phyloP scores from a whole-genome alignment of 2,329 filamentous ascomycete genomes.

The Paracoccidioides brasiliensis region DNA sequence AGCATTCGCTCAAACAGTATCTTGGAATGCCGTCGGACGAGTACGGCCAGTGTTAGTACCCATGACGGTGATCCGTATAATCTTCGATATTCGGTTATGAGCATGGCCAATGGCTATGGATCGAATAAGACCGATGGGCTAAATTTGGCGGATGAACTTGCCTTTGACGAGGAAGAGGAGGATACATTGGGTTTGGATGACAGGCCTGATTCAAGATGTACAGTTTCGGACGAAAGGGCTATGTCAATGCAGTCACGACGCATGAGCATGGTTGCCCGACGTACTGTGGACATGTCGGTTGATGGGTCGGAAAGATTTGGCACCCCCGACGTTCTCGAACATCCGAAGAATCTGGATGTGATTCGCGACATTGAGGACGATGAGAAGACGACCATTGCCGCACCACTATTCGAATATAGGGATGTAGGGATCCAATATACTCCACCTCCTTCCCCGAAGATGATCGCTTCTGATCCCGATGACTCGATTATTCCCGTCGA shows the following conservation, averaged over 20 bases:
- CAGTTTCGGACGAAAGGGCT: constrained; percentile 32
- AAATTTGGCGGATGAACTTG: constrained; percentile 81
- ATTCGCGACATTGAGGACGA: constrained; percentile 35
- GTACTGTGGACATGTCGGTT: constrained; percentile 33
- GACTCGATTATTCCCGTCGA: constrained; percentile 3
- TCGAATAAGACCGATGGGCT: constrained; percentile 48
- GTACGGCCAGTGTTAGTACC: constrained; percentile 39
- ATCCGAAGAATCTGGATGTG: constrained; percentile 7
- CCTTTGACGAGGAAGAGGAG: constrained; percentile 67
- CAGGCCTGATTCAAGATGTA: constrained; percentile 40
- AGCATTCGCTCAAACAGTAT: constrained; percentile 65
- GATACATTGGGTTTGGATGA: constrained; percentile 49
- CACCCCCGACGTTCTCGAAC: constrained; percentile 12
- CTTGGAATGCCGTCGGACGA: constrained; percentile 44
- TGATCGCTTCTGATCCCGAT: constrained; percentile 12
- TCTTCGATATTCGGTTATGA: constrained; percentile 60
- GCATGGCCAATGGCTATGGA: constrained; percentile 40
- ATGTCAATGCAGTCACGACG: constrained; percentile 28
- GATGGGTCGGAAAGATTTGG: constrained; percentile 19
- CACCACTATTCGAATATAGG: constrained; percentile 44
- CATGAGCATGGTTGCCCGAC: constrained; percentile 30
- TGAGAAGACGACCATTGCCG: constrained; percentile 19
- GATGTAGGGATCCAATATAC: constrained; percentile 74
- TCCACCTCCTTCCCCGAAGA: constrained; percentile 58
- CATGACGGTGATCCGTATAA: constrained; percentile 39